Percentiles rank a stretch among this genome's conserved stretches.
Evolutionary conservation across 108 stramenopile species (phyloP).

Genomic region (Cyclotella choctawhatcheeana): DNA sequence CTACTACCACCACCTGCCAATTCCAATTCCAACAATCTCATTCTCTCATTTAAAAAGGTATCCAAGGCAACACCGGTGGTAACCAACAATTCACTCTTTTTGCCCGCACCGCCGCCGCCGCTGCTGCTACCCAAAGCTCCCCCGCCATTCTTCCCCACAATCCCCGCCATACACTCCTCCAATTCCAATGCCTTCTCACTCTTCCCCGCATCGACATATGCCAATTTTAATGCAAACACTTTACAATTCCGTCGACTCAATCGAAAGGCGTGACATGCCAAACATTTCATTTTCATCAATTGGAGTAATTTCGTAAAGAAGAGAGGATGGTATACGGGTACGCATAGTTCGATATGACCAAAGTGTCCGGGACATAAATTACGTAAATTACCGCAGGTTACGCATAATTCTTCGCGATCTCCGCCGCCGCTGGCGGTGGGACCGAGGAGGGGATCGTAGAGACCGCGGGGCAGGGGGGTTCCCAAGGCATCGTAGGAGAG

Average conservation of each 20-base stretch:
- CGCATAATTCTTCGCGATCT: slow-evolving; percentile 61
- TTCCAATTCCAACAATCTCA: no score
- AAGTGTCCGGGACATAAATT: slow-evolving; percentile 94
- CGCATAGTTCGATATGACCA: slow-evolving; percentile 96
- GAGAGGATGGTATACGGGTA: slow-evolving; percentile 95
- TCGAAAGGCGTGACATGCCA: slow-evolving; percentile 91
- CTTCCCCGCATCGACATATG: slow-evolving; percentile 64
- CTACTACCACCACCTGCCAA: not conserved
- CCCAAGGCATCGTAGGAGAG: slow-evolving; percentile 85
- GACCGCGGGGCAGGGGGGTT: slow-evolving; percentile 85
- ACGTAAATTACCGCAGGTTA: slow-evolving; percentile 89
- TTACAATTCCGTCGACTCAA: slow-evolving; percentile 40
- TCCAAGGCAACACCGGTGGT: not conserved
- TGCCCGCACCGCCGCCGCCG: slow-evolving; percentile 3
- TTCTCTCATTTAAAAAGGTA: no score
- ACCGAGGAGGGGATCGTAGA: slow-evolving; percentile 95
- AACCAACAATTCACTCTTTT: slow-evolving; percentile 6
- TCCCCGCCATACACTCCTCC: slow-evolving; percentile 62
- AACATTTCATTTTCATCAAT: slow-evolving; percentile 91
- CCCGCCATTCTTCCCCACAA: slow-evolving; percentile 8
- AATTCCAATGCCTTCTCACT: slow-evolving; percentile 63
- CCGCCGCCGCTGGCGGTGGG: slow-evolving; percentile 56
- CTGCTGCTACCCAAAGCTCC: slow-evolving; percentile 6
- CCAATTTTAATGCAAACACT: slow-evolving; percentile 68
- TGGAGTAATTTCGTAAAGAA: slow-evolving; percentile 79